A percentile compares a stretch with the other conserved stretches of the same genome.
These are phyloP conservation scores for Oryza glaberrima DNA, from an alignment of 176 grass and related monocot species.

Conservation along the genomic window DNA sequence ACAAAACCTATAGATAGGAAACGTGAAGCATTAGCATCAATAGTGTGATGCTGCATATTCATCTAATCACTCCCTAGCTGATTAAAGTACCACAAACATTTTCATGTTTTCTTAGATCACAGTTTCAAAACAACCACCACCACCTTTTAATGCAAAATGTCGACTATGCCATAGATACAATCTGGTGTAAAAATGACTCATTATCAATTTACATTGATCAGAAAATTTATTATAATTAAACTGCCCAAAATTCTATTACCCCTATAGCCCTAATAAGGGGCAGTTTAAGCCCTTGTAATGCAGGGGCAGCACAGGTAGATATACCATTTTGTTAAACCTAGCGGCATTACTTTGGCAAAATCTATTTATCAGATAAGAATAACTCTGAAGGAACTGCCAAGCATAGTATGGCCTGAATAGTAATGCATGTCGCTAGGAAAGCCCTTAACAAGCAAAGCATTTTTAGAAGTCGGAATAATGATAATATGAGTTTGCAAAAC, in stretches of 20 bases:
- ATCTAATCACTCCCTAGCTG: constrained; percentile 21
- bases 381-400: constrained; percentile 16
- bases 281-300: neutral
- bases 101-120: neutral
- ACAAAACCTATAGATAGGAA: constrained; percentile 59
- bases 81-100: neutral
- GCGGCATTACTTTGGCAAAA: neutral
- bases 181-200: neutral
- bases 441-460: neutral
- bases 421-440: constrained; percentile 25
- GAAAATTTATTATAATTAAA: neutral
- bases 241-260: neutral
- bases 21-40: constrained; percentile 28
- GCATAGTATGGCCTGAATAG: neutral
- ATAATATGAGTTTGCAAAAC: constrained; percentile 9
- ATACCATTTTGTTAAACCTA: neutral
- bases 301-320: neutral
- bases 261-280: neutral
- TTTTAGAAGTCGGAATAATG: neutral
- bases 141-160: neutral
- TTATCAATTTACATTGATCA: neutral
- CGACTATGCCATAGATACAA: neutral
- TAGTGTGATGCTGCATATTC: neutral
- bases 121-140: neutral
- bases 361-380: neutral